A percentile compares a stretch with the other conserved stretches of the same genome.
These are phyloP conservation scores for Diaporthe ampelina DNA, from an alignment of 2,329 filamentous ascomycete genomes.

Conservation along the genomic window DNA sequence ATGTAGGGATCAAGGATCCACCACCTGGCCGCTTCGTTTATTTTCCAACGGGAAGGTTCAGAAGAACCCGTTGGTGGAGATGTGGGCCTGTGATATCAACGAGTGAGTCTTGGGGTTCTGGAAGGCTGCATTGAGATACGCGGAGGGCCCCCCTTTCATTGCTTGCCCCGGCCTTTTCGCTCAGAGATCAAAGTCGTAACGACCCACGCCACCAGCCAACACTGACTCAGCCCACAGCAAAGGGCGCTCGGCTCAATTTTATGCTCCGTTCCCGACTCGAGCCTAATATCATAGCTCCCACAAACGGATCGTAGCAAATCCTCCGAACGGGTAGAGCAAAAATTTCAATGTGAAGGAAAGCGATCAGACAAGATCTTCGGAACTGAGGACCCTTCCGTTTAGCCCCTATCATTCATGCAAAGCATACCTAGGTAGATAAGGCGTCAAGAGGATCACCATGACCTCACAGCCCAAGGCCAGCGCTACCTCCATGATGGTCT, in stretches of 20 bases:
- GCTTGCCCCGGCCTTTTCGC: too few species aligned
- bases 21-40: background rate
- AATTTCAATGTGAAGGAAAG: background rate
- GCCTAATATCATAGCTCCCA: background rate
- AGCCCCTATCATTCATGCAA: too few species aligned
- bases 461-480: too few species aligned
- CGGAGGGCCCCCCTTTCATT: background rate
- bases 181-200: background rate
- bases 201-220: background rate
- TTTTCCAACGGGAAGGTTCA: constrained; percentile 10
- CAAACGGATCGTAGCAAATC: background rate
- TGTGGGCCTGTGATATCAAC: constrained; percentile 19
- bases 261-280: constrained; percentile 11
- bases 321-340: background rate
- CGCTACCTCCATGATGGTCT: too few species aligned
- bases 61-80: background rate
- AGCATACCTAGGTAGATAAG: too few species aligned
- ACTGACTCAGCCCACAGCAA: constrained; percentile 5
- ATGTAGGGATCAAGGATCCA: constrained; percentile 25
- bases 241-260: constrained; percentile 1
- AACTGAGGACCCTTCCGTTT: background rate
- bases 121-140: background rate
- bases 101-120: background rate
- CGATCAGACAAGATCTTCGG: background rate
- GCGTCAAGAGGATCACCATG: too few species aligned